phyloP scores from a whole-genome alignment of 352 stramenopile genomes.

The Globisporangium nodosum region DNA sequence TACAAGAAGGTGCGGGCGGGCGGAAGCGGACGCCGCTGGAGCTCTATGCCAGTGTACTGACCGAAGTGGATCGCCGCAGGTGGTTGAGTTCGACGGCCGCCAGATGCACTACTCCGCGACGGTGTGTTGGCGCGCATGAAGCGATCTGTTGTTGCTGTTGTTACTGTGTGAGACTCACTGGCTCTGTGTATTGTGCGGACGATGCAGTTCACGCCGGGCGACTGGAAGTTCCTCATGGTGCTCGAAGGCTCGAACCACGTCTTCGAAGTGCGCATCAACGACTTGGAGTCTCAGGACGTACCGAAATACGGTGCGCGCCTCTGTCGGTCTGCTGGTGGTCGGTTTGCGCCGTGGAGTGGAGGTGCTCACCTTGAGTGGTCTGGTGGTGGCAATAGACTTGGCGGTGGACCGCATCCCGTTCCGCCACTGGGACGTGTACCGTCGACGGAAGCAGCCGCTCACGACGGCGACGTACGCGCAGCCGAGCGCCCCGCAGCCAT shows the following conservation, averaged over 20 bases:
- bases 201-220: constrained; percentile 50
- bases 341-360: background rate
- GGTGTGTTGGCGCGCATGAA: constrained; percentile 23
- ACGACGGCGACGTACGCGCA: constrained; percentile 36
- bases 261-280: constrained; percentile 85
- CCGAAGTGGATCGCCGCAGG: constrained; percentile 15
- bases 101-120: constrained; percentile 81
- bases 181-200: background rate
- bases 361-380: background rate
- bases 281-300: constrained; percentile 64
- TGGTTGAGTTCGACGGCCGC: constrained; percentile 71
- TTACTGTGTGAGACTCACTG: background rate
- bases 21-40: no score
- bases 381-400: constrained; percentile 35
- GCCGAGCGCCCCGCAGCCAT: constrained; percentile 18
- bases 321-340: background rate
- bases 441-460: constrained; percentile 51
- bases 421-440: constrained; percentile 79
- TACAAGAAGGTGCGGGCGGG: constrained; percentile 64
- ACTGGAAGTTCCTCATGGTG: constrained; percentile 79
- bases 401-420: constrained; percentile 75
- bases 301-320: constrained; percentile 70
- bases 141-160: background rate
- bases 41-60: background rate
- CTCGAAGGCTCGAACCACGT: constrained; percentile 65